Evolutionary conservation across 1,284 basidiomycete genomes (phyloP), one percentile per base, ranked within the genome.

Genomic region (Ceratobasidium sp.): DNA sequence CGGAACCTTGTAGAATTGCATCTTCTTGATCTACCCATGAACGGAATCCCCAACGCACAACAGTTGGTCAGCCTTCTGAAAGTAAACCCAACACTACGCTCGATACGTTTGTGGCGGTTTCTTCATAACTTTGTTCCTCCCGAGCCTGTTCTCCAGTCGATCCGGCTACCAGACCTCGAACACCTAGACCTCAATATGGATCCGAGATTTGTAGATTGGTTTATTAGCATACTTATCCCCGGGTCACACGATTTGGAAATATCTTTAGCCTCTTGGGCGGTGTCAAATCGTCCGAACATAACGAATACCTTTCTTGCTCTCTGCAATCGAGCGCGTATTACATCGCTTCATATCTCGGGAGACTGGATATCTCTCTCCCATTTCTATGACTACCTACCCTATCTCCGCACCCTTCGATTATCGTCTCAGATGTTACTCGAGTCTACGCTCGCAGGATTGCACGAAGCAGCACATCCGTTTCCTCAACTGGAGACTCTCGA

Each of bases 1-100:
- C 48, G 48, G 28, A 74, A 74, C 46, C 59, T 74, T 10, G 71
- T 74, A 7, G 71, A 74, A 46, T 38, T 74, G 33, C 71, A 74
- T 28, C 33, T 74, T 6, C 33, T 74, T 7, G 71, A 74, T 20
- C 44, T 65, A 7, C 59, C 71, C 10, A 5, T 64, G 5, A 64
- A 74, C 33, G 71, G 59, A 15, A 44, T 38, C 20, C 71, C 71
- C 23, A 64, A 23, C 46, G 6, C 28, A 6, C 13, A 42, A 6
- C 61, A 61, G 28, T 38, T 74, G 9, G 28, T 20, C 17, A 12
- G 65, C 12, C 44, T 74, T n/a, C 28, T 74, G n/a, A 61, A 17
- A 20, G 46, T 7, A 3, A 74, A 74, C 38, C 44, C 44, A n/a
- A 26, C 44, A 13, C 20, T 74, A 13, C 59, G 61, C 20, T 50